Conservation (phyloP, 192 early-diverging fungal species). For the Gonapodya prolifera region DNA sequence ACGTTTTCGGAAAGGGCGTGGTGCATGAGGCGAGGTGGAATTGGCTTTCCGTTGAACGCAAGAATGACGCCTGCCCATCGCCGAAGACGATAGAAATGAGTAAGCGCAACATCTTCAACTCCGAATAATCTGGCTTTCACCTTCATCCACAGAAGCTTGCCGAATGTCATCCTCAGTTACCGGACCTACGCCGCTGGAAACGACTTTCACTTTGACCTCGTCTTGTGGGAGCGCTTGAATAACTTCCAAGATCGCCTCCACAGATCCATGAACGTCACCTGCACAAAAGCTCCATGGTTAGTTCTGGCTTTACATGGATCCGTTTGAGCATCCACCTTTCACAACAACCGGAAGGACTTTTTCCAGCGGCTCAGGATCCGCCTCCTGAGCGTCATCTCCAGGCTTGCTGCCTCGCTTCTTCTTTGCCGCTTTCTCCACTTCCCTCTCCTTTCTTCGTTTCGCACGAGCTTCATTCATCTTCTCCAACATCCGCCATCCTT, state of each 20-base stretch:
- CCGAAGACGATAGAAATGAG: conserved; percentile 4
- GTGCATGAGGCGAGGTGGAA: conserved; percentile 20
- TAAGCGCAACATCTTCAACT: neutral
- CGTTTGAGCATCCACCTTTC: conserved; percentile 38
- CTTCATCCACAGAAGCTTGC: conserved; percentile 11
- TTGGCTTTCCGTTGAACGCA: conserved; percentile 75
- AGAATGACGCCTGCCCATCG: conserved; percentile 53
- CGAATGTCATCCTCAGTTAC: conserved; percentile 78
- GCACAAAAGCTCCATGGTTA: neutral
- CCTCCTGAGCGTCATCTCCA: conserved; percentile 22
- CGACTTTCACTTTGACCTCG: conserved; percentile 59
- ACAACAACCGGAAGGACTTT: conserved; percentile 47
- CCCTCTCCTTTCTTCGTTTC: conserved; percentile 9
- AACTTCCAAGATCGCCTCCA: conserved; percentile 72
- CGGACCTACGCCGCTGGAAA: conserved; percentile 71
- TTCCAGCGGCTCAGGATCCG: conserved; percentile 20
- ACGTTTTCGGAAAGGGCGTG: conserved; percentile 51
- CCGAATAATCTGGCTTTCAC: neutral
- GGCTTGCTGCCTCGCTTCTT: conserved; percentile 35
- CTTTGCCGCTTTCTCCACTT: conserved; percentile 9
- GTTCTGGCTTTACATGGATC: too few relatives aligned
- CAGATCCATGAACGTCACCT: conserved; percentile 85
- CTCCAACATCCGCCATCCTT: conserved; percentile 48
- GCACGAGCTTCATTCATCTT: conserved; percentile 65
- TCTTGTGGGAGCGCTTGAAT: conserved; percentile 63